Conservation (phyloP, 1,284 basidiomycete genomes). For the Lentinula novae-zelandiae region DNA sequence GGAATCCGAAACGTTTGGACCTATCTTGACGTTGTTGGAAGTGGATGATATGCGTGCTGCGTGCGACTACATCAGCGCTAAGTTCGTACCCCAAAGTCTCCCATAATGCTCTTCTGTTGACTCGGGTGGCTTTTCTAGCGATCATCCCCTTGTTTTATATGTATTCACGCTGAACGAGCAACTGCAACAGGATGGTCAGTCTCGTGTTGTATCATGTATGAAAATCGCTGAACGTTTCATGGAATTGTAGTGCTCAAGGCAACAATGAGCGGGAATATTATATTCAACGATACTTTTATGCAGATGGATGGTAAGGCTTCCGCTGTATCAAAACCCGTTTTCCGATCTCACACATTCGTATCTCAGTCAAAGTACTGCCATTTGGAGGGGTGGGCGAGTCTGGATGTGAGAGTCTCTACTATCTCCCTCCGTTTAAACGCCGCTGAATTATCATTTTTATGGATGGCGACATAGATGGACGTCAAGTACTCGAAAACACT, state of each 20-base stretch:
- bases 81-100: constrained; percentile 18
- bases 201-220: neutral
- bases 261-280: constrained; percentile 47
- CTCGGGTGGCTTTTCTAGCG: constrained; percentile 23
- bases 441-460: neutral
- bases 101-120: neutral
- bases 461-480: constrained; percentile 32
- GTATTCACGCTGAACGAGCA: constrained; percentile 41
- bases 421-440: neutral
- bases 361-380: constrained; percentile 37
- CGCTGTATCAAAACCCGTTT: neutral
- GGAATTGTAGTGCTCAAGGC: no score
- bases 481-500: constrained; percentile 38
- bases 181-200: constrained; percentile 36
- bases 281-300: constrained; percentile 52
- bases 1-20: constrained; percentile 69
- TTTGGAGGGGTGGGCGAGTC: constrained; percentile 47
- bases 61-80: constrained; percentile 43
- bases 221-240: neutral
- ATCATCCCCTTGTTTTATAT: constrained; percentile 48
- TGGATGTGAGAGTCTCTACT: constrained; percentile 33
- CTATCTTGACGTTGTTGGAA: constrained; percentile 61
- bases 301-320: constrained; percentile 38
- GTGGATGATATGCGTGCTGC: constrained; percentile 52
- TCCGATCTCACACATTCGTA: neutral